Percentiles rank a stretch among this genome's conserved stretches.
Conservation (phyloP, 2,329 filamentous ascomycete genomes). For the Penicillium digitatum region DNA sequence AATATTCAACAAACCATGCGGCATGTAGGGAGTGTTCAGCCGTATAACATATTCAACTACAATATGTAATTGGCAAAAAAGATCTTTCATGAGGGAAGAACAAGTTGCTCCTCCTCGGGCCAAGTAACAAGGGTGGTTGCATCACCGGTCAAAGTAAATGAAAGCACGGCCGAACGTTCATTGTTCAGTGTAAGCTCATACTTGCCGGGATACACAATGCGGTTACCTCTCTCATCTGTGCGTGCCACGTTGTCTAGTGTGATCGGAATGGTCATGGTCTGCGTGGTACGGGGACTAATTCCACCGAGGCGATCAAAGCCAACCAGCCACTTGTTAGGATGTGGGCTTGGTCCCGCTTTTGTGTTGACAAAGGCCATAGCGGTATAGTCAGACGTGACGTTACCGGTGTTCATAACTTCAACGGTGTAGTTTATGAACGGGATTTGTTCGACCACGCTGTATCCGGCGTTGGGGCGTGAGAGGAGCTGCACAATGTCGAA, state of each 20-base stretch:
- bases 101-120: constrained; percentile 29
- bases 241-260: constrained; percentile 39
- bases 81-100: constrained; percentile 12
- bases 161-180: constrained; percentile 34
- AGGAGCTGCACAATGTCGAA: constrained; percentile 38
- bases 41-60: neutral
- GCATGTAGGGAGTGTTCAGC: neutral
- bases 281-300: constrained; percentile 22
- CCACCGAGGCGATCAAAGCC: constrained; percentile 36
- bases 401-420: constrained; percentile 38
- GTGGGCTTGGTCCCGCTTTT: constrained; percentile 39
- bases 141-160: constrained; percentile 34
- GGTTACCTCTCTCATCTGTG: constrained; percentile 37
- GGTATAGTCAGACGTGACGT: constrained; percentile 39
- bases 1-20: neutral
- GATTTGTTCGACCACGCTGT: constrained; percentile 31
- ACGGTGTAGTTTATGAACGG: constrained; percentile 40
- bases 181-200: constrained; percentile 43
- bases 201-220: constrained; percentile 41
- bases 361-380: constrained; percentile 41
- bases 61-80: neutral
- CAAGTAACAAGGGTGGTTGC: constrained; percentile 33
- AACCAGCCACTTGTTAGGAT: constrained; percentile 44
- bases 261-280: constrained; percentile 34
- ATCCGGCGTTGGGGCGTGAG: constrained; percentile 24